A percentile compares a stretch with the other conserved stretches of the same genome.
phyloP scores from a whole-genome alignment of 306 rosid species.

The Leucaena leucocephala region DNA sequence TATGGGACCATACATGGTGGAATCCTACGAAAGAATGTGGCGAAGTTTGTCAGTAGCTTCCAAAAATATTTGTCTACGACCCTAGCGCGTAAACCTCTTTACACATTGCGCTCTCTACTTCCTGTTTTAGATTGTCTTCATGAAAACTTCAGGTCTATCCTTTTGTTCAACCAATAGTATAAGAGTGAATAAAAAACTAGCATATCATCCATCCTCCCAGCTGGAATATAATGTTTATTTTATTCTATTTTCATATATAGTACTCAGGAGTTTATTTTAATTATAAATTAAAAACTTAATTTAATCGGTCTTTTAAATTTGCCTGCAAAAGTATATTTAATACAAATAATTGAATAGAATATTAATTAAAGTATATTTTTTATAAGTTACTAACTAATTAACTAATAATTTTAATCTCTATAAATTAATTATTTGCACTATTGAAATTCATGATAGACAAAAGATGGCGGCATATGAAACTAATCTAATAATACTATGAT shows the following conservation, averaged over 20 bases:
- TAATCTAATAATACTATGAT: not conserved
- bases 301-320: too few species aligned
- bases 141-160: not conserved
- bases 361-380: too few species aligned
- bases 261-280: too few species aligned
- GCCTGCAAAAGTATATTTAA: too few species aligned
- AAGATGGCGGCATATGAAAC: not conserved
- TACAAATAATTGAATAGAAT: too few species aligned
- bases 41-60: constrained; percentile 18
- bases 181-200: not conserved
- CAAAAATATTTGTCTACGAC: not conserved
- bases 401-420: too few species aligned
- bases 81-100: not conserved
- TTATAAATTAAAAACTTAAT: too few species aligned
- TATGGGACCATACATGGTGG: constrained; percentile 35
- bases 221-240: not conserved
- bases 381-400: too few species aligned
- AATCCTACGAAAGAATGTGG: constrained; percentile 39
- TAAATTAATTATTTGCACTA: too few species aligned
- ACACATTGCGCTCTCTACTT: not conserved
- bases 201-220: not conserved
- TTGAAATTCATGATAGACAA: too few species aligned
- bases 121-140: not conserved
- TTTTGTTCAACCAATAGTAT: not conserved
- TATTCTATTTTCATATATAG: not conserved